Evolutionary conservation across 352 stramenopile genomes (phyloP).

Genomic region (Thalassiosira exigua): DNA sequence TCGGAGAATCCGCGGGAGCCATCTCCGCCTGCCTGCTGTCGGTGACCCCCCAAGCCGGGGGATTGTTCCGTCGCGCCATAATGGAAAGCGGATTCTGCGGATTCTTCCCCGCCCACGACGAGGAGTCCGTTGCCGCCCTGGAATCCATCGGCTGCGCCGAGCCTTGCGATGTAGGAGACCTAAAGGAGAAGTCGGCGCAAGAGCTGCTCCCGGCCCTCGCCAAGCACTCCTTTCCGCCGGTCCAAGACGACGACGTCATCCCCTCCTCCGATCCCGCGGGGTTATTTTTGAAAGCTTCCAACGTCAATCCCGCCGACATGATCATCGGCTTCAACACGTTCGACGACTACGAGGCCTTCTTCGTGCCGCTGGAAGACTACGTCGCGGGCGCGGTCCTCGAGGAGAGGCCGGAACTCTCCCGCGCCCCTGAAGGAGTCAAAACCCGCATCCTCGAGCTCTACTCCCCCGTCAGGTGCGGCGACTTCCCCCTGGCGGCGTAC

Average conservation of each 20-base stretch:
- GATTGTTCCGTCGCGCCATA: constrained; percentile 16
- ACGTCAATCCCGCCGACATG: too few relatives aligned
- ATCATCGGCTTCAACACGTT: too few relatives aligned
- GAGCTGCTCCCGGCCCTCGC: too few relatives aligned
- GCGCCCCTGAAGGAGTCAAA: background rate
- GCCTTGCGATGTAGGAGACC: background rate
- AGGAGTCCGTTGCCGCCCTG: background rate
- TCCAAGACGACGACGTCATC: too few relatives aligned
- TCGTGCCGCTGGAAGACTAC: too few relatives aligned
- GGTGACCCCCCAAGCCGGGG: constrained; percentile 1
- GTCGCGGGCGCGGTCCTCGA: too few relatives aligned
- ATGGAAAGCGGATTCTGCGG: constrained; percentile 13
- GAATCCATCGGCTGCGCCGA: background rate
- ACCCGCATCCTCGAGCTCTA: background rate
- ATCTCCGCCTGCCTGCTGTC: constrained; percentile 14
- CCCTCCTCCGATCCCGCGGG: too few relatives aligned
- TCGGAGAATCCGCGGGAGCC: constrained; percentile 88
- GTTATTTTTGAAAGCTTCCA: too few relatives aligned
- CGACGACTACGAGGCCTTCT: too few relatives aligned
- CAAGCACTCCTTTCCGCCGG: too few relatives aligned
- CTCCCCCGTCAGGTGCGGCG: background rate
- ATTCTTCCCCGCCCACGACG: background rate
- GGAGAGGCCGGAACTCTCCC: background rate
- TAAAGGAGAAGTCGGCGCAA: too few relatives aligned
- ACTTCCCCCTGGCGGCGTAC: background rate